Evolutionary conservation across 2,329 filamentous ascomycete species (phyloP).

Genomic region (Beauveria scarabaeidicola): DNA sequence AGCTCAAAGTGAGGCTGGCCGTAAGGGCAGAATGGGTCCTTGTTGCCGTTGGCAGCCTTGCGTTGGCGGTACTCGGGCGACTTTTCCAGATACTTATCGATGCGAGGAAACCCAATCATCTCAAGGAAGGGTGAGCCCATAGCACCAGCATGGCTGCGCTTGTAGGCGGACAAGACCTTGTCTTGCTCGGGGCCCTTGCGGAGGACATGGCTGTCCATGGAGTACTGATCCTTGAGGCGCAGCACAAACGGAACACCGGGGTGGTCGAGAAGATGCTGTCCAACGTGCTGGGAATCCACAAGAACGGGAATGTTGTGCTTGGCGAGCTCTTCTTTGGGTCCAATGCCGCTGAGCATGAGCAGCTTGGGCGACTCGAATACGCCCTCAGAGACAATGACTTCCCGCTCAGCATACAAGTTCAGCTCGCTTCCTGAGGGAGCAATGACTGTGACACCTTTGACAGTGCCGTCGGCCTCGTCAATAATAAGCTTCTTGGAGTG

Average conservation of each 20-base stretch:
- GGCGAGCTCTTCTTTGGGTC: constrained; percentile 43
- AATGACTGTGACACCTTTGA: constrained; percentile 11
- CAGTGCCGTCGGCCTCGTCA: constrained; percentile 27
- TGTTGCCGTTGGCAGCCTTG: constrained; percentile 32
- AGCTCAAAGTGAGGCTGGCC: constrained; percentile 55
- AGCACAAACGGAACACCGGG: constrained; percentile 38
- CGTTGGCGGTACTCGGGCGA: constrained; percentile 36
- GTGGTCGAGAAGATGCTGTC: constrained; percentile 56
- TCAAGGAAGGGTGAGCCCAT: constrained; percentile 34
- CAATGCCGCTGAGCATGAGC: constrained; percentile 57
- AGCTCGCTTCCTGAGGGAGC: neutral
- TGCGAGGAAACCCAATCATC: constrained; percentile 48
- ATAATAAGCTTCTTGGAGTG: constrained; percentile 47
- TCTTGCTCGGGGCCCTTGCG: constrained; percentile 27
- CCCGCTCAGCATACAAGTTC: constrained; percentile 37
- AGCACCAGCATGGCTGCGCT: constrained; percentile 29
- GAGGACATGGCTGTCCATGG: constrained; percentile 33
- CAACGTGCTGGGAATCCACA: constrained; percentile 52
- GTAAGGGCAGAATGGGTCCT: constrained; percentile 46
- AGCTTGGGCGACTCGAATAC: constrained; percentile 57
- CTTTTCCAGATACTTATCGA: constrained; percentile 44
- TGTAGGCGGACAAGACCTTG: constrained; percentile 28
- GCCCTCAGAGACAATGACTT: constrained; percentile 41
- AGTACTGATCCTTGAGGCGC: constrained; percentile 17
- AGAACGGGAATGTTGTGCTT: constrained; percentile 45